Evolutionary conservation across 805 yeast genomes (phyloP).

Genomic region (Yamadazyma insecticola): DNA sequence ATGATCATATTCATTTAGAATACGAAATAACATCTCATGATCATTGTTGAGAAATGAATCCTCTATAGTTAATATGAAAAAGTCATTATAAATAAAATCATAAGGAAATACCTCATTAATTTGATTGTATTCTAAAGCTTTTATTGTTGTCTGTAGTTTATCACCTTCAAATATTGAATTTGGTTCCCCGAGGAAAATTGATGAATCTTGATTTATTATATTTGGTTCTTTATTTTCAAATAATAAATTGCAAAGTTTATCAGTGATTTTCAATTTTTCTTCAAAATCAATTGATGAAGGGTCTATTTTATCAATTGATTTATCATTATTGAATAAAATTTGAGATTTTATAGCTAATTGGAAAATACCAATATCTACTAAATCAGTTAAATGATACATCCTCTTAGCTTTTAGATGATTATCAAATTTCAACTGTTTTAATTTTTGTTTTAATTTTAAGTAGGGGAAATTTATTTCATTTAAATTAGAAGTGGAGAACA

Average conservation of each 20-base stretch:
- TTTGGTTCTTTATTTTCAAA: too few species aligned
- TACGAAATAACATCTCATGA: slow-evolving; percentile 19
- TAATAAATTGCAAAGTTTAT: too few species aligned
- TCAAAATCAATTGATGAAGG: not conserved
- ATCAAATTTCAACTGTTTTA: slow-evolving; percentile 9
- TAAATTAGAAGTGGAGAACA: slow-evolving; percentile 22
- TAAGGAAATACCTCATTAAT: slow-evolving; percentile 20
- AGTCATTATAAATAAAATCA: slow-evolving; percentile 24
- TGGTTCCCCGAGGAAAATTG: too few species aligned
- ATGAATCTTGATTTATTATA: too few species aligned
- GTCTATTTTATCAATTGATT: not conserved
- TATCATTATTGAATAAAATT: slow-evolving; percentile 3
- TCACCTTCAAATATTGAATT: not conserved
- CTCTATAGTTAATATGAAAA: slow-evolving; percentile 28
- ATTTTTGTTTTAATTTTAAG: slow-evolving; percentile 8
- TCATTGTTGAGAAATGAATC: slow-evolving; percentile 16
- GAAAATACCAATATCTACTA: slow-evolving; percentile 25
- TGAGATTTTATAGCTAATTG: slow-evolving; percentile 15
- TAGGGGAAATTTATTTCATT: slow-evolving; percentile 19
- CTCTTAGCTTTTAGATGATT: slow-evolving; percentile 10
- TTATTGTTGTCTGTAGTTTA: not conserved
- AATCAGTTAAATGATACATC: slow-evolving; percentile 29
- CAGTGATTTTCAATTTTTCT: too few species aligned
- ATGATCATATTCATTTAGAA: slow-evolving; percentile 1
- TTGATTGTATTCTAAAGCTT: slow-evolving; percentile 2